These are phyloP conservation scores for Coemansia sp. DNA, from an alignment of 192 early-diverging fungal genomes.

Conservation along the genomic window DNA sequence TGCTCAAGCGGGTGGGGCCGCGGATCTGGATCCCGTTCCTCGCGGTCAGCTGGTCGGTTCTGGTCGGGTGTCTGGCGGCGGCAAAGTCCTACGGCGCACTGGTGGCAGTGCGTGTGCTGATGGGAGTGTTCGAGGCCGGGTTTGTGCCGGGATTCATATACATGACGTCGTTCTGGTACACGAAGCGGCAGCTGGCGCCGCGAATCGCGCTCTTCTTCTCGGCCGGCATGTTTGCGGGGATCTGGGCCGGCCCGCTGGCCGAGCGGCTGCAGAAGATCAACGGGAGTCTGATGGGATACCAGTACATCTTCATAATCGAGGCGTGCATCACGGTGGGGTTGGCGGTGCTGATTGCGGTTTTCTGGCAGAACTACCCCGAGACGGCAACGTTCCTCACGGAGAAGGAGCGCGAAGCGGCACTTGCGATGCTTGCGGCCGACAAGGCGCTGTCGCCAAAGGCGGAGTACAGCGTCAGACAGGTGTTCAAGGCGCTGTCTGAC, in stretches of 20 bases:
- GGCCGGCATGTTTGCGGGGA: conserved; percentile 50
- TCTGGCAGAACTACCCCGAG: conserved; percentile 59
- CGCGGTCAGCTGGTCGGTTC: conserved; percentile 44
- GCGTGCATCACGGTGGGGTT: conserved; percentile 56
- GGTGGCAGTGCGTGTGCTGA: conserved; percentile 36
- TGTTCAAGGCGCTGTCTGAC: conserved; percentile 34
- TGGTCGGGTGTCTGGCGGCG: conserved; percentile 61
- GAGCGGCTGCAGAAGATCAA: conserved; percentile 35
- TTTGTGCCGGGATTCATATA: conserved; percentile 74
- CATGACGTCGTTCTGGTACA: conserved; percentile 59
- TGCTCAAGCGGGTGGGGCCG: conserved; percentile 47
- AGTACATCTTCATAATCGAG: conserved; percentile 63
- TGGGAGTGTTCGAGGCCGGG: conserved; percentile 61
- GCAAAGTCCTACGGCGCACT: conserved; percentile 60
- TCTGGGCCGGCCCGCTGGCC: conserved; percentile 52
- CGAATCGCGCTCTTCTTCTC: conserved; percentile 56
- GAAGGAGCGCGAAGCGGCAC: conserved; percentile 53
- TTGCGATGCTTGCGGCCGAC: conserved; percentile 46
- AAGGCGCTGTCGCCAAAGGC: conserved; percentile 25
- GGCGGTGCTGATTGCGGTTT: conserved; percentile 38
- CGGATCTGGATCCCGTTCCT: conserved; percentile 53
- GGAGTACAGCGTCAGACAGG: conserved; percentile 26
- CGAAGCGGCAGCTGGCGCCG: conserved; percentile 40
- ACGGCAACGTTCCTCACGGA: conserved; percentile 59
- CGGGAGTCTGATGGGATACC: conserved; percentile 31